Evolutionary conservation across 306 rosid genomes (phyloP).

Genomic region (Cicer arietinum): DNA sequence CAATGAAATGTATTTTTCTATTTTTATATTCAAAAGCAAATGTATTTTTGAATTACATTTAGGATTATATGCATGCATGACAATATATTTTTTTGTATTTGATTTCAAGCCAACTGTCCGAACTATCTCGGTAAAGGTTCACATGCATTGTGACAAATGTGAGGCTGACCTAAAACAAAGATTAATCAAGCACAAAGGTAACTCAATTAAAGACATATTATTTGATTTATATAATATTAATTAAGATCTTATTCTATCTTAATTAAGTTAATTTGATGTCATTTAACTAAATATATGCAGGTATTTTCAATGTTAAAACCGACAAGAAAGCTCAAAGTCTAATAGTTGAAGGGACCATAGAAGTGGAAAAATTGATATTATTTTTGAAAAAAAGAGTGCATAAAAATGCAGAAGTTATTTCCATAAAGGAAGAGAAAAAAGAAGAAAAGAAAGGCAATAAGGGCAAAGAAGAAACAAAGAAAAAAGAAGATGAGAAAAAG

Average conservation of each 20-base stretch:
- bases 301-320: conserved; percentile 67
- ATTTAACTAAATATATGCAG: conserved; percentile 43
- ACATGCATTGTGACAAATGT: conserved; percentile 85
- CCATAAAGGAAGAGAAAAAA: conserved; percentile 50
- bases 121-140: conserved; percentile 64
- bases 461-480: conserved; percentile 41
- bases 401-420: conserved; percentile 65
- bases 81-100: conserved; percentile 20
- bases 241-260: background rate
- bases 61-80: background rate
- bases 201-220: background rate
- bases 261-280: background rate
- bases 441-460: conserved; percentile 45
- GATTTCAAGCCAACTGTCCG: conserved; percentile 57
- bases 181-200: conserved; percentile 73
- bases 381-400: conserved; percentile 65
- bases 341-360: conserved; percentile 73
- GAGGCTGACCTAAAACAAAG: conserved; percentile 69
- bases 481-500: conserved; percentile 43
- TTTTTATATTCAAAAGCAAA: background rate
- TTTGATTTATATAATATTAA: background rate
- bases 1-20: background rate
- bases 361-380: conserved; percentile 59
- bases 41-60: background rate
- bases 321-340: conserved; percentile 67